These are phyloP conservation scores for Trichoderma virens DNA, from an alignment of 495 filamentous ascomycete species.

Conservation along the genomic window DNA sequence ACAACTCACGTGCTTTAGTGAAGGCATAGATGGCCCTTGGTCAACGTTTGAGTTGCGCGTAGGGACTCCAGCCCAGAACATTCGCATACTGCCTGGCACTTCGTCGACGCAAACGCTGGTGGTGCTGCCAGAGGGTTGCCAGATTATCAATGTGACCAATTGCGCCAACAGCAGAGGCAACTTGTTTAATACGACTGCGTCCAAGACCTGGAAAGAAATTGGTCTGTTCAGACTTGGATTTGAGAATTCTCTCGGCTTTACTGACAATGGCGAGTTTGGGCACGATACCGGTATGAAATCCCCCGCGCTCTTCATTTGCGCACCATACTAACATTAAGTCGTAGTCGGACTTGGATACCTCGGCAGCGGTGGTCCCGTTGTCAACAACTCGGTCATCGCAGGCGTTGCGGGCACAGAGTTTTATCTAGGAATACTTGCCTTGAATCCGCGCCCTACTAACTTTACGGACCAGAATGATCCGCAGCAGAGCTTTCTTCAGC, in stretches of 20 bases:
- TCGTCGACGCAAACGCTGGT: background rate
- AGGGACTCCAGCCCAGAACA: slow-evolving; percentile 1
- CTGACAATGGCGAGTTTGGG: background rate
- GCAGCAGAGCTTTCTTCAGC: background rate
- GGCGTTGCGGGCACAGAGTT: background rate
- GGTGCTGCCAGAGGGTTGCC: background rate
- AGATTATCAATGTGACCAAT: background rate
- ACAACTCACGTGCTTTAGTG: background rate
- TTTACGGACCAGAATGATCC: background rate
- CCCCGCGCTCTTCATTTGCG: background rate
- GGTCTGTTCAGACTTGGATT: background rate
- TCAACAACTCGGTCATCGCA: slow-evolving; percentile 2
- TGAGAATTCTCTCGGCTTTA: background rate
- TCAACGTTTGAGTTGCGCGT: background rate
- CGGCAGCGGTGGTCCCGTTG: background rate
- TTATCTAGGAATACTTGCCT: background rate
- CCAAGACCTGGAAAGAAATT: background rate
- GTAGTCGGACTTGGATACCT: background rate
- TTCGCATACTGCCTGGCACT: background rate
- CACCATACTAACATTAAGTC: background rate
- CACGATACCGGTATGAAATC: background rate
- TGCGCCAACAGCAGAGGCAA: background rate
- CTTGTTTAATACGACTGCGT: background rate
- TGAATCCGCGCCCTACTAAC: background rate
- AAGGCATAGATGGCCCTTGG: background rate